phyloP scores from a whole-genome alignment of 2,329 filamentous ascomycete genomes.

The Clarireedia homoeocarpa region DNA sequence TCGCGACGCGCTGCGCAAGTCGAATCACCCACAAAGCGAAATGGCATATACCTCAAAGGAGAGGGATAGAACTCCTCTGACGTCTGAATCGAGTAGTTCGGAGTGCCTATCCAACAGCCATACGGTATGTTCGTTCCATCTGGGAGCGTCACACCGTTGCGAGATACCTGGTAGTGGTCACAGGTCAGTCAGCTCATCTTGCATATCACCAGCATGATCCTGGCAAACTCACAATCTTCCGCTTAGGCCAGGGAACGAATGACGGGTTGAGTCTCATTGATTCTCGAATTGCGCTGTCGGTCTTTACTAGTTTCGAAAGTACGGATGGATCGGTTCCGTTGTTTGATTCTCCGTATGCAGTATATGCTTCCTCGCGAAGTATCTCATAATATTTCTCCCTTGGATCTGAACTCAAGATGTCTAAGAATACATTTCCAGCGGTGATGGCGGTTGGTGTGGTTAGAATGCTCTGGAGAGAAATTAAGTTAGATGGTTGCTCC shows the following conservation, averaged over 20 bases:
- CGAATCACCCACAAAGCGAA: neutral
- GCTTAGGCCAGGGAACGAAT: neutral
- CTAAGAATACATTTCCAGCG: neutral
- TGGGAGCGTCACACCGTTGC: neutral
- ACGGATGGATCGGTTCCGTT: neutral
- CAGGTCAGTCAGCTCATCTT: neutral
- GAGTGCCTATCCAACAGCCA: neutral
- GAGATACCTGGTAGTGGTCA: neutral
- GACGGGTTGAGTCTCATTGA: neutral
- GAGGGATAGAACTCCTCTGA: neutral
- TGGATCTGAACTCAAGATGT: neutral
- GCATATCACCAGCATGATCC: neutral
- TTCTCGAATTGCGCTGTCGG: neutral
- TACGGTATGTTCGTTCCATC: neutral
- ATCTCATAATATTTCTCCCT: neutral
- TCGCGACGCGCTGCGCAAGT: neutral
- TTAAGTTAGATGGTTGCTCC: neutral
- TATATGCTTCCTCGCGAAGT: neutral
- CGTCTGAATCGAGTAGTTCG: neutral
- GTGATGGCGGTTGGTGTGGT: neutral
- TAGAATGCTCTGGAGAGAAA: neutral
- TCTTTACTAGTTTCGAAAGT: neutral
- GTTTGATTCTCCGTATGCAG: neutral
- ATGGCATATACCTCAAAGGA: neutral
- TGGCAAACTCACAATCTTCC: neutral